These are phyloP conservation scores for Pseudogymnoascus sp. DNA, from an alignment of 2,329 filamentous ascomycete genomes.

Conservation along the genomic window DNA sequence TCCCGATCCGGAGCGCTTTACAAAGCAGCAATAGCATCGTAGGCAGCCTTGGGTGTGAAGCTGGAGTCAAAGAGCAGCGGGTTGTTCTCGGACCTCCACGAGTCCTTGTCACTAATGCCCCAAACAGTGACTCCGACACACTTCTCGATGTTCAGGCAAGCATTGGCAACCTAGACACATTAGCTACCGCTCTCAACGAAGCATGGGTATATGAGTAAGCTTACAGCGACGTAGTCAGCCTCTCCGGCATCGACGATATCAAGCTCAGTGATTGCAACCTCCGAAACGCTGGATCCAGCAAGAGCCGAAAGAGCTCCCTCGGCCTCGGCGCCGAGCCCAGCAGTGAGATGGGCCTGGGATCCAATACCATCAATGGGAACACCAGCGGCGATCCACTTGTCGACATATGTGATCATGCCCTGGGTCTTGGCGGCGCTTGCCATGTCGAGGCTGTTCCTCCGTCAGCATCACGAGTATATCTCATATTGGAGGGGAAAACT, in stretches of 20 bases:
- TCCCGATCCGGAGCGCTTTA: background rate
- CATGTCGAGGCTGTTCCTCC: background rate
- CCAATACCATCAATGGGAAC: constrained; percentile 57
- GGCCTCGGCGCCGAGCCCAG: constrained; percentile 45
- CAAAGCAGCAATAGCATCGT: constrained; percentile 30
- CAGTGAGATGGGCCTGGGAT: constrained; percentile 46
- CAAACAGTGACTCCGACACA: constrained; percentile 31
- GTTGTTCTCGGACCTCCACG: constrained; percentile 40
- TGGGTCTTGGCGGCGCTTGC: constrained; percentile 49
- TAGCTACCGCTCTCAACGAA: background rate
- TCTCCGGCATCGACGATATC: constrained; percentile 51
- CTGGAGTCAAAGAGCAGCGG: constrained; percentile 46
- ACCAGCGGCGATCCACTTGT: constrained; percentile 53
- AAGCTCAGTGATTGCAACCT: constrained; percentile 58
- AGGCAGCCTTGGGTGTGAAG: constrained; percentile 43
- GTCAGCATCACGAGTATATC: constrained; percentile 22
- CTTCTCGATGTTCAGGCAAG: constrained; percentile 26
- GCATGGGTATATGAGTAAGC: background rate
- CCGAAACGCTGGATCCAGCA: constrained; percentile 26
- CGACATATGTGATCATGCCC: constrained; percentile 49
- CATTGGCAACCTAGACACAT: constrained; percentile 20
- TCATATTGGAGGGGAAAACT: constrained; percentile 37
- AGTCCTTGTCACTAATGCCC: constrained; percentile 42
- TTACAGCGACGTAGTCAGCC: constrained; percentile 20
- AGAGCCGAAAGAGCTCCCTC: constrained; percentile 31